Base-by-base conservation (phyloP, 495 filamentous ascomycete species). In the Podospora anserina region DNA sequence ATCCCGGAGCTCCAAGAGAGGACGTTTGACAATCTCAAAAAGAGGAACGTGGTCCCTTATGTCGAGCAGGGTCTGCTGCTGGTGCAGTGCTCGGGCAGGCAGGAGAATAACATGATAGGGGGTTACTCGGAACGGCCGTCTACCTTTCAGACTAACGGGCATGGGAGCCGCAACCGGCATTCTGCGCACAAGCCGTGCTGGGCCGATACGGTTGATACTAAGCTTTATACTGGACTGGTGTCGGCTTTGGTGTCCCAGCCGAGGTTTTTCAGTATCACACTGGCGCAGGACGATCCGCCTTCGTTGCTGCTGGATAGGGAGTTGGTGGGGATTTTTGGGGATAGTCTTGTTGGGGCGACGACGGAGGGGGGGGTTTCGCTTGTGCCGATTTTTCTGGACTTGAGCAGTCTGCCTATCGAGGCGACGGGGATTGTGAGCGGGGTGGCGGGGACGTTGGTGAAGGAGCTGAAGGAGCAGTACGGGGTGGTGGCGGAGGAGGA, bases 401-500 rank as follows among this genome's bases (percentile, higher is more conserved):
- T 99, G 62, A 86, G 86, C 23, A 88, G 89, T 32, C 82, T 98
- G 3, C 92, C 94, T 1, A 83, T 93, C 26, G 94, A 97, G 77
- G 93, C 92, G 4, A 96, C 93, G 1, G 95, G 95, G 44, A 97
- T 97, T 65, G 92, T 97, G 49, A 96, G 92, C 71, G 94, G 94
- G 7, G 91, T 97, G 20, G 94, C 94, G 1, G 91, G 92, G 16
- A 86, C 86, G 69, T 82, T 97, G 55, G 91, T 92, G 1, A 86
- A 78, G 66, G 84, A 85, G 67, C 81, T 86, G 81, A 65, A 70
- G 23, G 23, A 23, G 23, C 20, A 84, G 83, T 71, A 4, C 5
- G 16, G 54, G 54, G 15, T 19, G 54, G 54, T 9, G 54, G 53
- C 15, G 53, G 54, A 56, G 4, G 54, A 32, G 23, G 23, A 23